These are phyloP conservation scores for Starmera dryadoides DNA, from an alignment of 805 yeast genomes.

Conservation along the genomic window DNA sequence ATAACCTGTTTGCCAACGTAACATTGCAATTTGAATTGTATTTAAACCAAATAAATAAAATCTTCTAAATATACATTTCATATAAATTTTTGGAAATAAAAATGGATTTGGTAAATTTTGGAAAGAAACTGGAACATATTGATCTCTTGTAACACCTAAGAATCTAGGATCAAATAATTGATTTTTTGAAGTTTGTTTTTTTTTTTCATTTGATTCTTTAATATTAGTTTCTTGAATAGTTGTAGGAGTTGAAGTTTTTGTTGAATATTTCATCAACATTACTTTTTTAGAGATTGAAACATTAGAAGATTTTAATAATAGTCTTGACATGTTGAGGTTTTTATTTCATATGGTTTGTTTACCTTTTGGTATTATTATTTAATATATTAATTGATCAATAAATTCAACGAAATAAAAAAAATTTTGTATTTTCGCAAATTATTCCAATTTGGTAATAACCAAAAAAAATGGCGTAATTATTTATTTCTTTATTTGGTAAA, in stretches of 20 bases:
- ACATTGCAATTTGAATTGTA: constrained; percentile 58
- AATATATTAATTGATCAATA: no score
- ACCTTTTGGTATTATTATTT: no score
- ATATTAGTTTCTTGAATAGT: not conserved
- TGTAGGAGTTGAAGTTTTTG: not conserved
- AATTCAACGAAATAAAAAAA: no score
- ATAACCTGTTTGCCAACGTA: constrained; percentile 60
- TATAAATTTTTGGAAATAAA: constrained; percentile 32
- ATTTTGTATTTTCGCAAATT: no score
- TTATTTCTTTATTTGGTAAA: no score
- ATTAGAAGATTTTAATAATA: not conserved
- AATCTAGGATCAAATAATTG: constrained; percentile 31
- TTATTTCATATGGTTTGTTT: no score
- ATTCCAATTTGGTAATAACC: no score
- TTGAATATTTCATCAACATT: not conserved
- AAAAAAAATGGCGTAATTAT: no score
- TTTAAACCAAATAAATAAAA: constrained; percentile 58
- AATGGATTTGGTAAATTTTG: constrained; percentile 36
- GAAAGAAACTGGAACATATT: constrained; percentile 46
- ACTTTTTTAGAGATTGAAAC: no score
- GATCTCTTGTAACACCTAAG: constrained; percentile 32
- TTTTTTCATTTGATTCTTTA: constrained; percentile 1
- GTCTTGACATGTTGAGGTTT: no score
- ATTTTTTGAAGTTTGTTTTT: constrained; percentile 5
- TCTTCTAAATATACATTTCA: constrained; percentile 48